phyloP scores from a whole-genome alignment of 495 filamentous ascomycete genomes.

The Parachaetomium inaequale region DNA sequence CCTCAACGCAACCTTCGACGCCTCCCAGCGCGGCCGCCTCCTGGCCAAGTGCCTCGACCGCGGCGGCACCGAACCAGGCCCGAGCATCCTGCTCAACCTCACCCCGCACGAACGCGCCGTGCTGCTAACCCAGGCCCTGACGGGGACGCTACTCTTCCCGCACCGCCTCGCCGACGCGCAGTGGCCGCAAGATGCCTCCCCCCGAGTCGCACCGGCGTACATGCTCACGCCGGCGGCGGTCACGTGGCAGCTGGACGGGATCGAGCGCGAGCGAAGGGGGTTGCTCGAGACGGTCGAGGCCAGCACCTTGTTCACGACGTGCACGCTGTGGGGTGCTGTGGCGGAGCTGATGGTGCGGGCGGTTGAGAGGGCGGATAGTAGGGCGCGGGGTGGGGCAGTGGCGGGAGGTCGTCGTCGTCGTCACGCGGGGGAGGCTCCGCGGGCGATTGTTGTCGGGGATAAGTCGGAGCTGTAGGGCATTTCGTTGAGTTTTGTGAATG shows the following conservation, averaged over 20 bases:
- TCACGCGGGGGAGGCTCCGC: neutral
- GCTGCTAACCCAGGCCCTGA: constrained; percentile 25
- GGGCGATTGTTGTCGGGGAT: constrained; percentile 17
- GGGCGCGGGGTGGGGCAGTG: neutral
- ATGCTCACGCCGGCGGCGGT: constrained; percentile 10
- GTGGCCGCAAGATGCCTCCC: neutral
- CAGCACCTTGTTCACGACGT: constrained; percentile 26
- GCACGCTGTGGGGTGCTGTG: constrained; percentile 19
- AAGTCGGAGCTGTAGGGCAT: constrained; percentile 29
- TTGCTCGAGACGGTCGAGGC: constrained; percentile 28
- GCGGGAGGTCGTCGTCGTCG: neutral
- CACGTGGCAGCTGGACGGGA: constrained; percentile 19
- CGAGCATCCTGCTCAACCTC: constrained; percentile 20
- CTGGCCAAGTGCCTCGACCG: constrained; percentile 21
- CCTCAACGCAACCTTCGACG: constrained; percentile 23
- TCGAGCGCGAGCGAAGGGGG: constrained; percentile 8
- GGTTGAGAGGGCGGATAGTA: constrained; percentile 19
- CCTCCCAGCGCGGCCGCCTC: constrained; percentile 15
- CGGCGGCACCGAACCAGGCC: neutral
- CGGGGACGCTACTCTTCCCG: constrained; percentile 25
- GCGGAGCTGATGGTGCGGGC: constrained; percentile 26
- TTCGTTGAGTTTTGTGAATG: constrained; percentile 30
- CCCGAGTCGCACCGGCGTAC: neutral
- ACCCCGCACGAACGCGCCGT: constrained; percentile 34
- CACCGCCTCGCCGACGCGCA: constrained; percentile 26